Conservation (phyloP, 2,329 filamentous ascomycete genomes). For the Thielaviopsis ethacetica region DNA sequence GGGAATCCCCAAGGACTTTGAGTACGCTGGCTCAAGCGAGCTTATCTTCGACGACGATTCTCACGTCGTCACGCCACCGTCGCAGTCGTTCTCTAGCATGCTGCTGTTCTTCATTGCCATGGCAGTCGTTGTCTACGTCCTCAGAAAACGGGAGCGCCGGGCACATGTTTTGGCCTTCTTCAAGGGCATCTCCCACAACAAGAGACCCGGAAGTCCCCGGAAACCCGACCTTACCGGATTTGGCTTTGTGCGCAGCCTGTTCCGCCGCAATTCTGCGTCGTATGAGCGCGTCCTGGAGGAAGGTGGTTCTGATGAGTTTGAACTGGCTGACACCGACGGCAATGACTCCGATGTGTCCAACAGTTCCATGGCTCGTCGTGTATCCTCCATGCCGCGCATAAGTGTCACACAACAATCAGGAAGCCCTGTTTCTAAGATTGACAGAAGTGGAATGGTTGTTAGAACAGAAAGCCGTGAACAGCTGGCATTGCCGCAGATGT, state of each 20-base stretch:
- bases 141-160: constrained; percentile 66
- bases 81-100: constrained; percentile 55
- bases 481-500: constrained; percentile 40
- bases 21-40: constrained; percentile 46
- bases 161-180: constrained; percentile 18
- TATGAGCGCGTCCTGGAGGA: constrained; percentile 84
- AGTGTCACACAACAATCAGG: neutral
- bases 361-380: constrained; percentile 15
- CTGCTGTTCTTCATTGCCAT: constrained; percentile 64
- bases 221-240: neutral
- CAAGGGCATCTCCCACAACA: constrained; percentile 22
- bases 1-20: constrained; percentile 59
- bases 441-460: constrained; percentile 57
- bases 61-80: constrained; percentile 50
- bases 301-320: constrained; percentile 58
- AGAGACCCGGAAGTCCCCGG: constrained; percentile 28
- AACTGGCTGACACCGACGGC: constrained; percentile 52
- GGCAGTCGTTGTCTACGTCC: constrained; percentile 50
- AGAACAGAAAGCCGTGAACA: constrained; percentile 78
- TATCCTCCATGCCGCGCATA: constrained; percentile 15
- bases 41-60: constrained; percentile 33
- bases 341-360: constrained; percentile 33
- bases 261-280: constrained; percentile 37
- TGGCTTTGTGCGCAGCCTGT: constrained; percentile 44
- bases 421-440: constrained; percentile 26